These are phyloP conservation scores for Xanthoconium stramineum DNA, from an alignment of 768 basidiomycete genomes.

Conservation along the genomic window DNA sequence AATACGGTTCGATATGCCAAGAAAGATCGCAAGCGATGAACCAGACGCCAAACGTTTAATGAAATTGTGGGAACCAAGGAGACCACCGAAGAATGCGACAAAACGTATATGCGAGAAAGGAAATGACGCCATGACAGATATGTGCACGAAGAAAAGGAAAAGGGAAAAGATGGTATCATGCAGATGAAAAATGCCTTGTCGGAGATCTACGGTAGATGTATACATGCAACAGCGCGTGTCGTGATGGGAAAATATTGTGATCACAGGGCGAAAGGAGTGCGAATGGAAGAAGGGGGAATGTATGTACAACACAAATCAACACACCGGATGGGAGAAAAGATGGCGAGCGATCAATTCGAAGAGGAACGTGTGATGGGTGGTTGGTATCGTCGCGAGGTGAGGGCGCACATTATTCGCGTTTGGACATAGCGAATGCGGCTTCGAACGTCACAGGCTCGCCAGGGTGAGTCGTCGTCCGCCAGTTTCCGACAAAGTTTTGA, in stretches of 20 bases:
- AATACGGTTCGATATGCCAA: no score
- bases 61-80: no score
- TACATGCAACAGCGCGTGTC: background rate
- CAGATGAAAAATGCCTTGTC: background rate
- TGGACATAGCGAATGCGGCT: constrained; percentile 61
- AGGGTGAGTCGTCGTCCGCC: constrained; percentile 44
- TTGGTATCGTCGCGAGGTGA: background rate
- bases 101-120: no score
- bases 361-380: background rate
- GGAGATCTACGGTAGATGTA: background rate
- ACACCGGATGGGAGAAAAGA: background rate
- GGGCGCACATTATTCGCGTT: constrained; percentile 30
- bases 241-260: constrained; percentile 3
- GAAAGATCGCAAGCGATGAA: no score
- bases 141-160: background rate
- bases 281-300: background rate
- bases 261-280: background rate
- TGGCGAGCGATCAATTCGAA: background rate
- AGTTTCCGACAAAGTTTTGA: constrained; percentile 67
- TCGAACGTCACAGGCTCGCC: constrained; percentile 50
- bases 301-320: constrained; percentile 10
- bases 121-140: no score
- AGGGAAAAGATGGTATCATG: background rate
- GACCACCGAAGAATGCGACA: no score
- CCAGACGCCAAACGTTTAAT: no score